Base-by-base conservation (phyloP, 116 monocot species). In the Cymodocea nodosa region DNA sequence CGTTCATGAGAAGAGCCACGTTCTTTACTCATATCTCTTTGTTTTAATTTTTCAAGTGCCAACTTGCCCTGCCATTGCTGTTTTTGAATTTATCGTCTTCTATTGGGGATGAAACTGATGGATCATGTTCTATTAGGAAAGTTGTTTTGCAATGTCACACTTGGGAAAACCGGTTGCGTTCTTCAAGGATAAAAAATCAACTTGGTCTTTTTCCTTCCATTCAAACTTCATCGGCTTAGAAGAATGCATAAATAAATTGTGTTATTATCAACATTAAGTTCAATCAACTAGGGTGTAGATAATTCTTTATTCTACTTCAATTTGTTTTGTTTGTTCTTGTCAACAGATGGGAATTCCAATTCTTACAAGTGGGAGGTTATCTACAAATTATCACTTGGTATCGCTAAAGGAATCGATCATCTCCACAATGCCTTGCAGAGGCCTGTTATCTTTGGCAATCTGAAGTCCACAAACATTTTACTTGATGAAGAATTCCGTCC, bases 381-480 rank as follows among this genome's bases (percentile, higher is more conserved):
- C 49, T 66, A 74, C 63, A 81, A 75, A 65, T 14, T 90, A 44
- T 79, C 95, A 3, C 11, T 83, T 5, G 95, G 87, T 22, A 87
- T 97, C 35, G 85, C 83, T 15, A 81, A 62, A 57, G 90, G 87
- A 53, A 62, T 97, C 14, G 85, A 88, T 63, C 83, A 97, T 72
- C 91, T 97, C 44, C 95, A 97, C 74, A 76, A 77, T 34, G 83
- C 77, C 6, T 68, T 76, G 30, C 73, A 62, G 34, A 83, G 72
- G 52, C 85, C 91, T 5, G 60, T 97, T 22, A 60, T 85, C 64
- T 91, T 90, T 59, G 95, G 95, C 48, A 90, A 97, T 74, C 82
- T 97, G 9, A 97, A 90, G 56, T 75, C 90, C 0, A 97, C 84
- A 52, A 97, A 97, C 71, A 66, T 97, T 39, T 52, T 97, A 18